Conservation (phyloP, 2,329 filamentous ascomycete genomes). For the Fusarium anguioides region DNA sequence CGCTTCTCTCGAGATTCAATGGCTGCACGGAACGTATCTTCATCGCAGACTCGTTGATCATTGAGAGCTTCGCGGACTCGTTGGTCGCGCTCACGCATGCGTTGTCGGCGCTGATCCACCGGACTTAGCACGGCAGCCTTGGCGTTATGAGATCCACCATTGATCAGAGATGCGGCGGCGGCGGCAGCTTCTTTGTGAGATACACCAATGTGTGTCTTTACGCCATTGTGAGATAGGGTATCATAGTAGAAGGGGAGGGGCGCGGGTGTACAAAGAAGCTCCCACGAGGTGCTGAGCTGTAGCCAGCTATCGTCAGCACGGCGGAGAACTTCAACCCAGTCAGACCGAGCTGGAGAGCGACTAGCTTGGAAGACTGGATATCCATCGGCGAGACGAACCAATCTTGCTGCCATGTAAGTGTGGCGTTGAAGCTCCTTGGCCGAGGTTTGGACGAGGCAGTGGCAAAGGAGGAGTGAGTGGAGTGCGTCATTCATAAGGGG, state of each 20-base stretch:
- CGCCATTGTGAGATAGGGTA: not conserved
- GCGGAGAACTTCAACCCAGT: constrained; percentile 82
- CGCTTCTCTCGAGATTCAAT: constrained; percentile 70
- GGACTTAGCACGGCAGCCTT: constrained; percentile 36
- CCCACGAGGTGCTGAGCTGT: constrained; percentile 73
- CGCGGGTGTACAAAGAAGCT: constrained; percentile 73
- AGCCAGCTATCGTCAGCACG: constrained; percentile 76
- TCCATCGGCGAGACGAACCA: constrained; percentile 79
- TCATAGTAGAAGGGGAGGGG: constrained; percentile 57
- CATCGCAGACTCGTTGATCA: constrained; percentile 75
- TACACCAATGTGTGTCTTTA: constrained; percentile 1
- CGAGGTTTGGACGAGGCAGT: constrained; percentile 83
- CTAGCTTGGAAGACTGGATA: constrained; percentile 83
- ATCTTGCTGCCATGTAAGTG: constrained; percentile 82
- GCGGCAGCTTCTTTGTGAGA: constrained; percentile 24
- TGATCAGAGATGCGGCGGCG: constrained; percentile 39
- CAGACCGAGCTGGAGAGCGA: constrained; percentile 76
- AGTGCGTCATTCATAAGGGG: constrained; percentile 82
- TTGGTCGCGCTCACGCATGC: constrained; percentile 71
- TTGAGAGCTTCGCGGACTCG: constrained; percentile 74
- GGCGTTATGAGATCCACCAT: constrained; percentile 41
- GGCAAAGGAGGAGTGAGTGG: constrained; percentile 80
- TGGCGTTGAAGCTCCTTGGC: constrained; percentile 81
- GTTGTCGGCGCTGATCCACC: constrained; percentile 67
- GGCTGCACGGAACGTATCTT: constrained; percentile 72